phyloP scores from a whole-genome alignment of 2,329 filamentous ascomycete genomes.

The Colletotrichum sp. region DNA sequence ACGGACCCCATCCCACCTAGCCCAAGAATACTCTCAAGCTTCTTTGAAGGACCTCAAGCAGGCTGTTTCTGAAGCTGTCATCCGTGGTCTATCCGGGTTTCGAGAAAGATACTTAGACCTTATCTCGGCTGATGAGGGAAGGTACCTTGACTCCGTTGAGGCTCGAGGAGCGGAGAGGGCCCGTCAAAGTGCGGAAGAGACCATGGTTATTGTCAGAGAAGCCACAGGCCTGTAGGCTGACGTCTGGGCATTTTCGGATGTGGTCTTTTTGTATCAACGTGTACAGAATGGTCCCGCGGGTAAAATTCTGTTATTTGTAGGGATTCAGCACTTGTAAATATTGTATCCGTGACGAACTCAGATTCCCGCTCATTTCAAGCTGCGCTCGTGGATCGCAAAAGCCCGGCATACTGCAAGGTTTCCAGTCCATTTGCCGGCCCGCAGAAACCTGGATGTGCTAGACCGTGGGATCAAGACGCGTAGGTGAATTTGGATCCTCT shows the following conservation, averaged over 20 bases:
- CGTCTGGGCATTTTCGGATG: background rate
- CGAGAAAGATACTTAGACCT: slow-evolving; percentile 61
- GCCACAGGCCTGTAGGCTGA: slow-evolving; percentile 52
- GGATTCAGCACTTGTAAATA: background rate
- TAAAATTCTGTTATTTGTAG: background rate
- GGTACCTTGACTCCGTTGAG: slow-evolving; percentile 62
- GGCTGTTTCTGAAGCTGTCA: slow-evolving; percentile 63
- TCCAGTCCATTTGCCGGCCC: background rate
- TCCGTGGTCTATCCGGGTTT: slow-evolving; percentile 57
- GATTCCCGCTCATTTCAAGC: background rate
- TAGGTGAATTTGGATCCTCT: slow-evolving; percentile 67
- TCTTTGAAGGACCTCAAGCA: slow-evolving; percentile 48
- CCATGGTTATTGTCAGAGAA: slow-evolving; percentile 57
- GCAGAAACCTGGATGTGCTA: background rate
- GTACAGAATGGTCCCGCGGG: background rate
- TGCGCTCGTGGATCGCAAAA: background rate
- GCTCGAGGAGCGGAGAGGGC: slow-evolving; percentile 66
- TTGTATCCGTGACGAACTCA: background rate
- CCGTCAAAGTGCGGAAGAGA: slow-evolving; percentile 61
- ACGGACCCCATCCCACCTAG: slow-evolving; percentile 46
- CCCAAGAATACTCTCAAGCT: slow-evolving; percentile 39
- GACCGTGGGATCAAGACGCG: slow-evolving; percentile 47
- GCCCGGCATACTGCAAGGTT: background rate
- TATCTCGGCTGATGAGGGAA: slow-evolving; percentile 50
- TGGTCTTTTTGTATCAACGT: background rate